Evolutionary conservation across 768 basidiomycete genomes (phyloP), one percentile per base, ranked within the genome.

Genomic region (Kockovaella imperatae): DNA sequence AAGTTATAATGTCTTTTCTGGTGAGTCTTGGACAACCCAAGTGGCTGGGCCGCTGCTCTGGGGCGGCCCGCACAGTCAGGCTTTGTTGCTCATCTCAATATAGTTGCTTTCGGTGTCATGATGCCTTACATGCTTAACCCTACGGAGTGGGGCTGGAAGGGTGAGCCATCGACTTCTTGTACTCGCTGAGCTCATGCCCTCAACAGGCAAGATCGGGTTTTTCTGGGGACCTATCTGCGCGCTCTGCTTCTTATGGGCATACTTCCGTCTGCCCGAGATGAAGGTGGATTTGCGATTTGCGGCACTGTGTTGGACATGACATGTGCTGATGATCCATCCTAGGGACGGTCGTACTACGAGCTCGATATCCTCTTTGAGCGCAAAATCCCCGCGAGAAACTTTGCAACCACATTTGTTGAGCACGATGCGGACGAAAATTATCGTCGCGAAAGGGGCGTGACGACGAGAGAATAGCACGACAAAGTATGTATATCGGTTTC

Each of bases 111-210:
- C 20, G 52, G 52, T 26, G 47, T 49, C 18, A 11, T 67, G 20
- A 61, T 42, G 35, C 64, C 64, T 26, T 64, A 64, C 53, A 64
- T 64, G 59, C 54, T 64, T 15, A 24, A 44, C 26, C 26, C 24
- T 23, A 42, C 40, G 14, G 10, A 11, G 10, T 42, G 40, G 40
- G 20, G 20, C 18, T 42, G 40, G 40, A 26, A 7, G n/a, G 7
- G 28, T 1, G 36, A 44, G n/a, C n/a, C n/a, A 24, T 15, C 32
- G 48, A 14, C 25, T 34, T 23, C 18, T 15, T 18, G 15, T 17
- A n/a, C 10, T 11, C 23, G 49, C 36, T 42, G 29, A 7, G 35
- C 42, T 7, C 7, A 40, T 21, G 11, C 10, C 10, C 17, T 5
- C 36, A 41, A 29, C 8, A 34, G 49, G 48, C 24, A 50, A 50